These are phyloP conservation scores for Podospora comata DNA, from an alignment of 495 filamentous ascomycete genomes.

Conservation along the genomic window DNA sequence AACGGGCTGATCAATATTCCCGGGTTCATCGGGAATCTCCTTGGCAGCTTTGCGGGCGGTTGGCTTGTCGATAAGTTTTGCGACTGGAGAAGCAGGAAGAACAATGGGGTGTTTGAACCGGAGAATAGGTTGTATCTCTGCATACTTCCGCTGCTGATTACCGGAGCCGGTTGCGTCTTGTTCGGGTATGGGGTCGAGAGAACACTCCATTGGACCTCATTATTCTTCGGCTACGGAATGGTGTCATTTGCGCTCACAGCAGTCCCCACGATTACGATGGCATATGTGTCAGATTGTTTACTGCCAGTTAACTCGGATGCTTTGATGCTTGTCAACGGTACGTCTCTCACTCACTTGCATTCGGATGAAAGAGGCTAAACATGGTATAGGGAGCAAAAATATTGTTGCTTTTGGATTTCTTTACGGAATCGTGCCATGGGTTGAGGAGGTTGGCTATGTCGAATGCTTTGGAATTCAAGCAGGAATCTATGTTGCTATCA, in stretches of 20 bases:
- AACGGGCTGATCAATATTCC: slow-evolving; percentile 57
- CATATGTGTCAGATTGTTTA: slow-evolving; percentile 35
- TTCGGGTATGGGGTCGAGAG: slow-evolving; percentile 38
- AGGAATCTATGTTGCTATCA: slow-evolving; percentile 40
- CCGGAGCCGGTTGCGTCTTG: slow-evolving; percentile 37
- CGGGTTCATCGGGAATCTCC: slow-evolving; percentile 46
- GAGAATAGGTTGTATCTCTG: slow-evolving; percentile 53
- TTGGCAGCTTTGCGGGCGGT: slow-evolving; percentile 42
- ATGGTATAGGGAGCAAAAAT: slow-evolving; percentile 29
- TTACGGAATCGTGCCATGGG: slow-evolving; percentile 45
- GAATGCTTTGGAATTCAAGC: slow-evolving; percentile 54
- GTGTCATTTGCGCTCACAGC: slow-evolving; percentile 34
- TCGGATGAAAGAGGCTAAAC: slow-evolving; percentile 1
- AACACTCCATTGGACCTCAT: slow-evolving; percentile 31
- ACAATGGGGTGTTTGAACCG: slow-evolving; percentile 52
- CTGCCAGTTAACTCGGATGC: slow-evolving; percentile 36
- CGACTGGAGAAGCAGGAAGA: slow-evolving; percentile 45
- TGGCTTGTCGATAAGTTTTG: slow-evolving; percentile 47
- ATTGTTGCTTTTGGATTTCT: slow-evolving; percentile 35
- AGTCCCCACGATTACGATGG: slow-evolving; percentile 35
- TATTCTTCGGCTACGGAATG: slow-evolving; percentile 38
- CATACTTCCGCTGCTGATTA: slow-evolving; percentile 39
- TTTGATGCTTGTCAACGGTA: slow-evolving; percentile 38
- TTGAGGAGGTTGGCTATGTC: slow-evolving; percentile 46
- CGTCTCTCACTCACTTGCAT: background rate